Conservation (phyloP, 2,329 filamentous ascomycete genomes). For the Cladophialophora yegresii region DNA sequence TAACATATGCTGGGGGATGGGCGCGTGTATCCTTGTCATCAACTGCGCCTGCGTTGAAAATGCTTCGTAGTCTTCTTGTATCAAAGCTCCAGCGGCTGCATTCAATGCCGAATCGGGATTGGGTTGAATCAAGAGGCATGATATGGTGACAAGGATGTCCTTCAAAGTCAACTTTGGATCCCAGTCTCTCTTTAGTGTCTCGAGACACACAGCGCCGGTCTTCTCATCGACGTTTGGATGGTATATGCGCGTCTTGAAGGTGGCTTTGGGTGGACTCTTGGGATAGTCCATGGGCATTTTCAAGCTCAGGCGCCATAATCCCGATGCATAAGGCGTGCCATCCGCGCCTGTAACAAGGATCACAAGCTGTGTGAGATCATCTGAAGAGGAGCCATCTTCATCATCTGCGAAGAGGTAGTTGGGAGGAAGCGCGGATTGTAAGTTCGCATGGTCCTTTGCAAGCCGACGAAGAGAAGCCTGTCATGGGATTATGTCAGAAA, state of each 20-base stretch:
- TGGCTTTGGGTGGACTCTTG: constrained; percentile 56
- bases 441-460: constrained; percentile 59
- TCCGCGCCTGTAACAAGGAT: constrained; percentile 61
- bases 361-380: constrained; percentile 60
- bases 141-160: constrained; percentile 62
- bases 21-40: constrained; percentile 65
- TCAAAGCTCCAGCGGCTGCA: constrained; percentile 59
- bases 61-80: constrained; percentile 60
- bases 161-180: constrained; percentile 58
- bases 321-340: constrained; percentile 61
- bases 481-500: constrained; percentile 1
- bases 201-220: constrained; percentile 64
- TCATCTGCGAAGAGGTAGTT: constrained; percentile 61
- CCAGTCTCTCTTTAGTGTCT: constrained; percentile 67
- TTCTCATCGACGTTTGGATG: constrained; percentile 66
- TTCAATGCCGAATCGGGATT: constrained; percentile 67
- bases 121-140: constrained; percentile 63
- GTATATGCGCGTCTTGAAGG: constrained; percentile 63
- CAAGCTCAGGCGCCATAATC: constrained; percentile 62
- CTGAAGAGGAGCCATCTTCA: constrained; percentile 42
- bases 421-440: constrained; percentile 59
- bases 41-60: constrained; percentile 60
- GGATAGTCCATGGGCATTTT: constrained; percentile 56
- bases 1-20: constrained; percentile 51
- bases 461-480: constrained; percentile 56